Evolutionary conservation across 805 yeast species (phyloP).

Genomic region (Kodamaea sagamina): DNA sequence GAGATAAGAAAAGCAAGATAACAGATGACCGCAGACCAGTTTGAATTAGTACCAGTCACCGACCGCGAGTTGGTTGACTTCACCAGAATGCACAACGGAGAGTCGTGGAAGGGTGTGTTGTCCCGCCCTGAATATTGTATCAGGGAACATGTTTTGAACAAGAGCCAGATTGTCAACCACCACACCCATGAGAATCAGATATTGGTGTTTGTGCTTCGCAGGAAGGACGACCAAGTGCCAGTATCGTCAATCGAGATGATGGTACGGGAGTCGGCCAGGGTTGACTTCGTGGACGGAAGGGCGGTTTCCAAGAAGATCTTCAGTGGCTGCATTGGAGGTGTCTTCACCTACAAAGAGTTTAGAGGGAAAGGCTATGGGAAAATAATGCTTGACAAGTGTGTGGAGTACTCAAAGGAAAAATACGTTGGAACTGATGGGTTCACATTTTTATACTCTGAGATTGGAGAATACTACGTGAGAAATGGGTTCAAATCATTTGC

Average conservation of each 20-base stretch:
- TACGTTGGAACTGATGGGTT: conserved; percentile 35
- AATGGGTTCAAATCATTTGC: conserved; percentile 40
- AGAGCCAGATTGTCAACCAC: conserved; percentile 21
- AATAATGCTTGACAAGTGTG: conserved; percentile 41
- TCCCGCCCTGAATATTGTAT: conserved; percentile 34
- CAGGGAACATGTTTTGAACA: conserved; percentile 35
- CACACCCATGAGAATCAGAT: conserved; percentile 19
- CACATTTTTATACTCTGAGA: conserved; percentile 42
- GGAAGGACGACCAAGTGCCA: conserved; percentile 18
- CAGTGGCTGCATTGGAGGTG: conserved; percentile 45
- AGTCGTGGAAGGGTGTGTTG: conserved; percentile 40
- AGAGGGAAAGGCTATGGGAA: conserved; percentile 41
- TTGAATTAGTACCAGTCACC: conserved; percentile 20
- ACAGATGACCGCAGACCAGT: conserved; percentile 12
- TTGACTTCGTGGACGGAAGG: conserved; percentile 18
- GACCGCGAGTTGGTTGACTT: conserved; percentile 29
- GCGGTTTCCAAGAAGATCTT: conserved; percentile 22
- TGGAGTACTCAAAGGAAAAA: conserved; percentile 25
- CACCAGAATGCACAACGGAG: conserved; percentile 37
- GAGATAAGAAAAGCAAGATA: background rate
- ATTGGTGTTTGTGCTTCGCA: conserved; percentile 28
- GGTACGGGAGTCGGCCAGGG: conserved; percentile 33
- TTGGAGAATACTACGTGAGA: conserved; percentile 43
- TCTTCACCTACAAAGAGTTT: conserved; percentile 38
- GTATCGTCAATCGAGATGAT: conserved; percentile 40